These are phyloP conservation scores for Cetraspora pellucida DNA, from an alignment of 192 early-diverging fungal species.

Conservation along the genomic window DNA sequence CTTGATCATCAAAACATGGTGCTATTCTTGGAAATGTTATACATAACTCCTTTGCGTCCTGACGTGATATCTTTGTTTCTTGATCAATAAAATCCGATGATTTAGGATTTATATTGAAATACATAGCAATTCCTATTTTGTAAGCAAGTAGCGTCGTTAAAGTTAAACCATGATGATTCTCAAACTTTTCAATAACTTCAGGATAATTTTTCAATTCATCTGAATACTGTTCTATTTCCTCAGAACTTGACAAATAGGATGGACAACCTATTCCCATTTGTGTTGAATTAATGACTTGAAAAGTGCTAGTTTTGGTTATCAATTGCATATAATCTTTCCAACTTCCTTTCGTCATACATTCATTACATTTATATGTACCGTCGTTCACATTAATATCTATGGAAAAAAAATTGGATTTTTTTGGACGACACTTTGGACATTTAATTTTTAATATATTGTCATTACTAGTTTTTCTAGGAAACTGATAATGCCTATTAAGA, in stretches of 20 bases:
- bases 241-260: constrained; percentile 41
- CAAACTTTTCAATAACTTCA: constrained; percentile 43
- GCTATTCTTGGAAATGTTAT: constrained; percentile 48
- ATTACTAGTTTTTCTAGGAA: constrained; percentile 35
- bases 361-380: constrained; percentile 59
- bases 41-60: constrained; percentile 24
- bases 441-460: constrained; percentile 25
- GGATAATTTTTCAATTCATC: constrained; percentile 42
- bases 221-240: constrained; percentile 48
- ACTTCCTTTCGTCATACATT: constrained; percentile 55
- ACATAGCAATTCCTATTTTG: constrained; percentile 55
- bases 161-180: constrained; percentile 28
- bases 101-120: constrained; percentile 36
- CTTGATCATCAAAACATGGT: constrained; percentile 17
- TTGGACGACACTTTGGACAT: constrained; percentile 45
- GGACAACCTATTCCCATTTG: constrained; percentile 30
- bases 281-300: constrained; percentile 43
- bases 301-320: constrained; percentile 39
- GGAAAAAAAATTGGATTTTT: constrained; percentile 43
- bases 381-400: constrained; percentile 54
- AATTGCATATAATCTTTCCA: constrained; percentile 62
- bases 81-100: constrained; percentile 30
- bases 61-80: background rate
- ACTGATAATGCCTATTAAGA: constrained; percentile 37
- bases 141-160: constrained; percentile 32